Conservation (phyloP, 2,329 filamentous ascomycete genomes). For the Fusarium burgessii region DNA sequence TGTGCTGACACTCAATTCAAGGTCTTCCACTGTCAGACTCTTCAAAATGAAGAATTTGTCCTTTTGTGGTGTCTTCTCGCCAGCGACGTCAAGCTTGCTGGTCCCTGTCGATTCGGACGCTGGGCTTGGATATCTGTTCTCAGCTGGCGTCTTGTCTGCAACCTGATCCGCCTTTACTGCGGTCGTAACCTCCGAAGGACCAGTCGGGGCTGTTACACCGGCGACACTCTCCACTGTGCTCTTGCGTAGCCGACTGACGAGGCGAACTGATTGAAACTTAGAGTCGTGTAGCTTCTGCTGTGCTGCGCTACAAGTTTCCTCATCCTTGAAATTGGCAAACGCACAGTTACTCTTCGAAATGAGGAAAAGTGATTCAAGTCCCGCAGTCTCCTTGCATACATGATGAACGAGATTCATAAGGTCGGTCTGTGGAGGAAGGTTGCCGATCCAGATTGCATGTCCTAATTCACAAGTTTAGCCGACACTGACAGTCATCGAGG, state of each 20-base stretch:
- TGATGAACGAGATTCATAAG: conserved; percentile 90
- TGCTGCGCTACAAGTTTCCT: conserved; percentile 78
- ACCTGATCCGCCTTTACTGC: conserved; percentile 27
- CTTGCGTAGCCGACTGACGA: conserved; percentile 85
- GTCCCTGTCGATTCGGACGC: conserved; percentile 2
- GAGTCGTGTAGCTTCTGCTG: conserved; percentile 91
- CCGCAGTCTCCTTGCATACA: conserved; percentile 81
- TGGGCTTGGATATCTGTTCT: conserved; percentile 9
- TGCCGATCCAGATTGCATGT: conserved; percentile 95
- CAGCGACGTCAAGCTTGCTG: not conserved
- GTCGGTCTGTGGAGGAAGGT: conserved; percentile 85
- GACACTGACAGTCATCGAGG: conserved; percentile 18
- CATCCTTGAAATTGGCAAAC: conserved; percentile 93
- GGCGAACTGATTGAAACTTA: conserved; percentile 83
- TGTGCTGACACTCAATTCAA: conserved; percentile 88
- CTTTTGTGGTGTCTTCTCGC: conserved; percentile 52
- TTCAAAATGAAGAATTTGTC: conserved; percentile 94
- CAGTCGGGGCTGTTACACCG: conserved; percentile 65
- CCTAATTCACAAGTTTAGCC: conserved; percentile 58
- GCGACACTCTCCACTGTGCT: conserved; percentile 60
- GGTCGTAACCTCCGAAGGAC: conserved; percentile 60
- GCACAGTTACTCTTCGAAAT: conserved; percentile 98
- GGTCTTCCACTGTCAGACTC: conserved; percentile 89
- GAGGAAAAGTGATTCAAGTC: conserved; percentile 89
- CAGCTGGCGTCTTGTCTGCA: conserved; percentile 14